Base-by-base conservation (phyloP, 2,329 filamentous ascomycete genomes). In the Endocalyx cinctus region DNA sequence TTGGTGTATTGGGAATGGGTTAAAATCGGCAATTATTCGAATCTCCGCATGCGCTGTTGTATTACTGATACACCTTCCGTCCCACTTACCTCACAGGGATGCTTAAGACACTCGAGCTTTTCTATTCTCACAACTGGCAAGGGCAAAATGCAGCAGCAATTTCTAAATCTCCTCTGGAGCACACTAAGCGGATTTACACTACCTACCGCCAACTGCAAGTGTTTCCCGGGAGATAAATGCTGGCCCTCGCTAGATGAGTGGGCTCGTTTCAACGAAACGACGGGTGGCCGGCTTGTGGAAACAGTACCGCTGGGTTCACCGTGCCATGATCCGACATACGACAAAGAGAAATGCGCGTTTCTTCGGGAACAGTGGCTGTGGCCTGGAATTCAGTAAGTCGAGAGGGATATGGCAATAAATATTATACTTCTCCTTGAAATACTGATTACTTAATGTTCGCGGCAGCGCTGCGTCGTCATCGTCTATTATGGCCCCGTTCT, bases 241-340 rank as follows among this genome's bases (percentile, higher is more conserved):
- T 29, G 27, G 27, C 27, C 27, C 13, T 11, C 23, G 14, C 37
- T 50, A 6, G 27, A 26, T 16, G 34, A 42, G 25, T 50, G 45
- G 45, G 28, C 17, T 7, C 33, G 39, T 0, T 59, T 75, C 31
- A 75, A 76, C 37, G 27, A 44, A n/a, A 64, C 67, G 2, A 48
- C 74, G 4, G 51, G 51, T 8, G 70, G 71, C 1, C 55, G 54
- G 10, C 52, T 75, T 14, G 53, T 75, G 8, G 57, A 58, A 2
- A 72, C 66, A 1, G 46, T 62, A 1, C 71, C 72, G 0, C 44
- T 72, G 3, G 72, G 59, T 1, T 43, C 59, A 1, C 54, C 62
- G 1, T 76, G 71, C 43, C 70, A 75, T 39, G 52, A 58, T 16
- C 58, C 50, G 2, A 44, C 32, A 4, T 47, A 48, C 18, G 67